A percentile compares a stretch with the other conserved stretches of the same genome.
phyloP scores from a whole-genome alignment of 208 protist species.

The Leishmania arabica region DNA sequence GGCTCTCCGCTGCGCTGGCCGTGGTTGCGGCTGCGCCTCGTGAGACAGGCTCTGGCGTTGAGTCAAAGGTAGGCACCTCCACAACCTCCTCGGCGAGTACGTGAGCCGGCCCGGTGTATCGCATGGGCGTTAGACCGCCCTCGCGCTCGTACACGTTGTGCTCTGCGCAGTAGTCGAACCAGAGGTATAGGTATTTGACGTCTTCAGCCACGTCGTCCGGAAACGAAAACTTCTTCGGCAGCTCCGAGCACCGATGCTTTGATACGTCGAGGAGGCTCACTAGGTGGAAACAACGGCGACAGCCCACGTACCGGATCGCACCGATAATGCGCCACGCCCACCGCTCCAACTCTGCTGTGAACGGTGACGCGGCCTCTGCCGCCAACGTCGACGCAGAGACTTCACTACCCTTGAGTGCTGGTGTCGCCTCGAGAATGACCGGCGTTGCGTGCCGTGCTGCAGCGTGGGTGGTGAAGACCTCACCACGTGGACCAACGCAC shows the following conservation, averaged over 20 bases:
- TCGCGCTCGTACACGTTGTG: slow-evolving; percentile 37
- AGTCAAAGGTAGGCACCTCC: slow-evolving; percentile 8
- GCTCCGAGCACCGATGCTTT: slow-evolving; percentile 42
- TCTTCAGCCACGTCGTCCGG: slow-evolving; percentile 30
- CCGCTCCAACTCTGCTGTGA: slow-evolving; percentile 43
- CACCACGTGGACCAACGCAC: slow-evolving; percentile 59
- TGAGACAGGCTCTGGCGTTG: not conserved
- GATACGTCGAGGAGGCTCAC: slow-evolving; percentile 54
- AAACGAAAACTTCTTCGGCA: slow-evolving; percentile 25
- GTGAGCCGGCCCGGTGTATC: slow-evolving; percentile 11
- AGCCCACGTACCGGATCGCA: slow-evolving; percentile 45
- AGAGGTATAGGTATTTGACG: slow-evolving; percentile 41
- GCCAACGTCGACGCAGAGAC: slow-evolving; percentile 19
- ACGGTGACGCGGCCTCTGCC: not conserved
- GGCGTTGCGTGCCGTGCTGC: slow-evolving; percentile 31
- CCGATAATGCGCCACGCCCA: slow-evolving; percentile 82
- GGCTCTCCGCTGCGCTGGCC: not conserved
- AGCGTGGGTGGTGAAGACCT: slow-evolving; percentile 60
- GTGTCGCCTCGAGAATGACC: slow-evolving; percentile 20
- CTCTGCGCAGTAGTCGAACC: slow-evolving; percentile 38
- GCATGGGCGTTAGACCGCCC: slow-evolving; percentile 41
- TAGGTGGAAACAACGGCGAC: slow-evolving; percentile 49
- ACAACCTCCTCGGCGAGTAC: slow-evolving; percentile 25
- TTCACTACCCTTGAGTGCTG: slow-evolving; percentile 11
- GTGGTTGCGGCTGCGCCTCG: not conserved